Evolutionary conservation across 768 basidiomycete genomes (phyloP), one percentile per base, ranked within the genome.

Genomic region (Lentinula aciculospora): DNA sequence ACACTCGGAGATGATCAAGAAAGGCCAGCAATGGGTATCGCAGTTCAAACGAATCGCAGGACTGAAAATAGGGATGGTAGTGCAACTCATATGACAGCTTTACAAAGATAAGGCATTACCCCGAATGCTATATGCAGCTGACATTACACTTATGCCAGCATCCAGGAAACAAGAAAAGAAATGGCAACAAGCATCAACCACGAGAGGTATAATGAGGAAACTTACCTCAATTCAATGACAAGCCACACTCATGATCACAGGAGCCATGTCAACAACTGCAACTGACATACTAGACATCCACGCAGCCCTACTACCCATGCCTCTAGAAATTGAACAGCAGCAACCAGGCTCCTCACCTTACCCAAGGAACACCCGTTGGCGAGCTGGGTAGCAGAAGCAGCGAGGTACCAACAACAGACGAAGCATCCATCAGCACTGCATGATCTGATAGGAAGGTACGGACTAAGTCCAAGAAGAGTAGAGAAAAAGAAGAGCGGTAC

Each of bases 381-480:
- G 1, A 23, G 3, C 32, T 56, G 4, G 7, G 34, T 6, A 8
- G 23, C 2, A n/a, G 36, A 27, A 13, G 49, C 13, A 10, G 45
- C 5, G 25, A 46, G 23, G 17, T 15, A 17, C 4, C 23, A 6
- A 2, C 27, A 51, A 13, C 23, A 58, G 3, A 3, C 25, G 2
- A 44, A 56, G 17, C 60, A 61, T 36, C 17, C 36, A 7, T 60
- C 65, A 1, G 54, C 63, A 1, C 45, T 66, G 6, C 65, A 66
- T 27, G 21, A 63, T 15, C 50, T 65, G 0, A 32, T 58, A 13
- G n/a, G 58, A 13, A 17, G 44, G 1, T 60, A 23, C 29, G 17
- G 17, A 49, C 4, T 28, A 1, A 28, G 6, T 15, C 47, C 47
- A 6, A 19, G n/a, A n/a, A 27, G 1, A 6, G n/a, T 27, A 21